Evolutionary conservation across 495 filamentous ascomycete species (phyloP).

Genomic region (Penicillium roqueforti): DNA sequence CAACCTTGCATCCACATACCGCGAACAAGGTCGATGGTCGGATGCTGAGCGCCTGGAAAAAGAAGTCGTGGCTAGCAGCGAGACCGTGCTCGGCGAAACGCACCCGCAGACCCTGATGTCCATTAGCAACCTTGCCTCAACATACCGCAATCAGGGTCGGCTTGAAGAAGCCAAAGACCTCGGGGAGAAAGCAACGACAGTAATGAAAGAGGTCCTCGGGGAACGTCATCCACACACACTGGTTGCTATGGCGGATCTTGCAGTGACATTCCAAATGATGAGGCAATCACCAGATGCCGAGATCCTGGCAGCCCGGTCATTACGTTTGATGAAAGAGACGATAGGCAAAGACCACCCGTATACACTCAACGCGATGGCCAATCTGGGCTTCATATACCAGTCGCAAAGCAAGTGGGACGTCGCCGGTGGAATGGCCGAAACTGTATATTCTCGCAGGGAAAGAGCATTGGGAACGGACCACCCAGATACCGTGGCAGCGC

Average conservation of each 20-base stretch:
- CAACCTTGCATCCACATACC: constrained; percentile 23
- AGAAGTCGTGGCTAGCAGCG: constrained; percentile 22
- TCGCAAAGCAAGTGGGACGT: constrained; percentile 22
- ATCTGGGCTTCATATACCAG: constrained; percentile 23
- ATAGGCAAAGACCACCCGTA: constrained; percentile 36
- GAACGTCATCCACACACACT: constrained; percentile 38
- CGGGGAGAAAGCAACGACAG: constrained; percentile 18
- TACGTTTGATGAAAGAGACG: constrained; percentile 16
- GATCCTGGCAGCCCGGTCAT: constrained; percentile 14
- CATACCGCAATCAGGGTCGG: constrained; percentile 26
- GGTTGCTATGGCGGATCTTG: constrained; percentile 22
- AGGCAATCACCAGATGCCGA: constrained; percentile 25
- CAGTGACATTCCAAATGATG: constrained; percentile 20
- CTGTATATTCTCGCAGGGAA: constrained; percentile 14
- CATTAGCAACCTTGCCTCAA: constrained; percentile 29
- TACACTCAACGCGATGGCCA: constrained; percentile 16
- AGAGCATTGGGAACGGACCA: constrained; percentile 26
- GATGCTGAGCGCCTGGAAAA: constrained; percentile 24
- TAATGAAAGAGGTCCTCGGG: constrained; percentile 25
- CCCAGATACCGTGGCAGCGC: constrained; percentile 23
- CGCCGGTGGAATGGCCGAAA: constrained; percentile 21
- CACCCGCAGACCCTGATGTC: constrained; percentile 32
- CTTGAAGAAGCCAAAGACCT: constrained; percentile 31
- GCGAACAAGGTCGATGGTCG: constrained; percentile 15
- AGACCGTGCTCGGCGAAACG: constrained; percentile 23